Conservation (phyloP, 2,329 filamentous ascomycete genomes). For the Verticillium klebahnii region DNA sequence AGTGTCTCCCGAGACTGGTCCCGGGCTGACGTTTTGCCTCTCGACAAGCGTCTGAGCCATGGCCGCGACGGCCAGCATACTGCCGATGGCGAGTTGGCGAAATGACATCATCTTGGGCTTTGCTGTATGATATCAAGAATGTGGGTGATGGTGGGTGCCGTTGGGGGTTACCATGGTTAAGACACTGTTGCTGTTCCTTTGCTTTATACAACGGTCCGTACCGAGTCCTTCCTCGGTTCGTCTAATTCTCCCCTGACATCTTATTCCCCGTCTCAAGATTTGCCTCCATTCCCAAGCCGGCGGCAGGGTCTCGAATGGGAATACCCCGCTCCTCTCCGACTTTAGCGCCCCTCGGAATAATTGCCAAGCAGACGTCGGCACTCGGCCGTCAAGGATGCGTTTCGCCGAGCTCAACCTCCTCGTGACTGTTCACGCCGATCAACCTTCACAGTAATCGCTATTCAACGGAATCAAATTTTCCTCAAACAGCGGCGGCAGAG, state of each 20-base stretch:
- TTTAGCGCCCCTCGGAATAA: slow-evolving; percentile 10
- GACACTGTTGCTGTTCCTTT: background rate
- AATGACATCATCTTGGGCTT: slow-evolving; percentile 9
- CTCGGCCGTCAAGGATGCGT: background rate
- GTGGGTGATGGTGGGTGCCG: background rate
- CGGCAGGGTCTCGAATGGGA: background rate
- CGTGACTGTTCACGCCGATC: background rate
- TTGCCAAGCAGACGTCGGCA: background rate
- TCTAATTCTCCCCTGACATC: background rate
- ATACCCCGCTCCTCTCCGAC: background rate
- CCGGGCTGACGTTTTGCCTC: slow-evolving; percentile 15
- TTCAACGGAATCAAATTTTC: background rate
- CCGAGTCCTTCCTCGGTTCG: too few species aligned
- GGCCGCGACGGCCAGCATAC: slow-evolving; percentile 16
- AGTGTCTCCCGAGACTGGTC: slow-evolving; percentile 18
- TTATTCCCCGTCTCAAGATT: background rate
- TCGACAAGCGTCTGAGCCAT: slow-evolving; percentile 4
- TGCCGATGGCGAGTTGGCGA: slow-evolving; percentile 15
- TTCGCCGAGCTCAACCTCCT: background rate
- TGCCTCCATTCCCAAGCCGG: background rate
- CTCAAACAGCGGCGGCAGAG: too few species aligned
- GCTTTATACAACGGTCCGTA: too few species aligned
- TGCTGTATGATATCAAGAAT: background rate
- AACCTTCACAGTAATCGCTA: background rate
- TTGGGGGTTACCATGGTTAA: background rate